phyloP scores from a whole-genome alignment of 495 filamentous ascomycete species.

The Aspergillus ostianus region DNA sequence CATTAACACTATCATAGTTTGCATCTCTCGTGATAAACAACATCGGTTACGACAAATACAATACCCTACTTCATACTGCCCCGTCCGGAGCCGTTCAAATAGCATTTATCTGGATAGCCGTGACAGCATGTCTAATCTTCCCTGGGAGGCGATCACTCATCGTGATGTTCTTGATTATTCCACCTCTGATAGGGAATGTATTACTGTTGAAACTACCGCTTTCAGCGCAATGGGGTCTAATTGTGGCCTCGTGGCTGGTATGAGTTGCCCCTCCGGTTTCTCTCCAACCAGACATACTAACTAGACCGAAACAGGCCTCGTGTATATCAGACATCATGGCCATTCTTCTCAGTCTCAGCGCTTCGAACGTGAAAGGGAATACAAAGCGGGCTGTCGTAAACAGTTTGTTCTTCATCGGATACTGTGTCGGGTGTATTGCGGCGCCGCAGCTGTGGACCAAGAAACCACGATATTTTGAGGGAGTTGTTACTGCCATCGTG shows the following conservation, averaged over 20 bases:
- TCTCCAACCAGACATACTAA: not conserved
- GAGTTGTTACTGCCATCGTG: constrained; percentile 27
- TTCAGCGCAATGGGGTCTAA: constrained; percentile 30
- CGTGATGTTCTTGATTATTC: constrained; percentile 23
- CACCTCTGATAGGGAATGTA: constrained; percentile 27
- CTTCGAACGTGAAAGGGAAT: constrained; percentile 60
- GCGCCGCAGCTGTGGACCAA: constrained; percentile 32
- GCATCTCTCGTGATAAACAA: constrained; percentile 35
- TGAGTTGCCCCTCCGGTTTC: constrained; percentile 2
- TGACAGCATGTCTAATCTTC: constrained; percentile 21
- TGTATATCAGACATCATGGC: constrained; percentile 49
- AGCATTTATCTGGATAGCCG: constrained; percentile 29
- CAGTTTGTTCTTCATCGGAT: constrained; percentile 39
- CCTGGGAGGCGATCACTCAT: constrained; percentile 24
- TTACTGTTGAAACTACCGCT: constrained; percentile 31
- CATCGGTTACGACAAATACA: constrained; percentile 26
- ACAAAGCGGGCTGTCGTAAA: constrained; percentile 57
- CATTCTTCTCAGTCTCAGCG: constrained; percentile 49
- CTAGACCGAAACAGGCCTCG: constrained; percentile 16
- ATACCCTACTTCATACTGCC: constrained; percentile 32
- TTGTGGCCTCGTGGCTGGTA: constrained; percentile 37
- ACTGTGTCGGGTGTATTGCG: constrained; percentile 34
- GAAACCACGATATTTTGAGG: constrained; percentile 24
- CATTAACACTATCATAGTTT: constrained; percentile 12
- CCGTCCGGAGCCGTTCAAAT: constrained; percentile 35